Conservation (phyloP, 2,329 filamentous ascomycete genomes). For the Claviceps sorghi region DNA sequence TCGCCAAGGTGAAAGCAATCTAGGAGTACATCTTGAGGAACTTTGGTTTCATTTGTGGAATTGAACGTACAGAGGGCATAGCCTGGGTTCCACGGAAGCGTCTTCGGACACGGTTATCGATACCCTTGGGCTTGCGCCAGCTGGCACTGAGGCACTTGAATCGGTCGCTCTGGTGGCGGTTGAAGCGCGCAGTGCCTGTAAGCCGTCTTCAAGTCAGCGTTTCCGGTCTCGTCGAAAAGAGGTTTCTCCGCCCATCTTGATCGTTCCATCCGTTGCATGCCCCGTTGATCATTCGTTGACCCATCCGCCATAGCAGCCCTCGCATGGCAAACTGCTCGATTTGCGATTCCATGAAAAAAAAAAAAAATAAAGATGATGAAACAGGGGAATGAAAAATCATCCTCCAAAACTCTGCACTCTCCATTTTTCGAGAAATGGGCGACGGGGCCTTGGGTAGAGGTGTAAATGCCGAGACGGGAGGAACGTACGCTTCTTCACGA, state of each 20-base stretch:
- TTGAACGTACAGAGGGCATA: conserved; percentile 86
- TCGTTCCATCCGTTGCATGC: neutral
- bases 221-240: neutral
- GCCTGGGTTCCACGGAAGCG: conserved; percentile 90
- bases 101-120: conserved; percentile 94
- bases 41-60: neutral
- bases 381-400: neutral
- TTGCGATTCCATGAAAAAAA: neutral
- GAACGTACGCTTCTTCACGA: conserved; percentile 99
- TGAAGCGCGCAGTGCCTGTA: conserved; percentile 82
- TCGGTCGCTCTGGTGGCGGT: conserved; percentile 92
- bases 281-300: neutral
- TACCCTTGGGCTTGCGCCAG: conserved; percentile 99
- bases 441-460: neutral
- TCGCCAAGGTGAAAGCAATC: neutral
- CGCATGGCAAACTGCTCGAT: neutral
- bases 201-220: conserved; percentile 26
- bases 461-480: conserved; percentile 1
- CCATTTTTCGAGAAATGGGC: neutral
- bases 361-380: no score
- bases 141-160: conserved; percentile 81
- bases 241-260: neutral
- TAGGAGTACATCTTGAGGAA: neutral
- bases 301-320: neutral
- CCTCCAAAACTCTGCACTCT: neutral